A percentile compares a stretch with the other conserved stretches of the same genome.
Conservation (phyloP, 176 grass and related monocot species). For the Phragmites australis region DNA sequence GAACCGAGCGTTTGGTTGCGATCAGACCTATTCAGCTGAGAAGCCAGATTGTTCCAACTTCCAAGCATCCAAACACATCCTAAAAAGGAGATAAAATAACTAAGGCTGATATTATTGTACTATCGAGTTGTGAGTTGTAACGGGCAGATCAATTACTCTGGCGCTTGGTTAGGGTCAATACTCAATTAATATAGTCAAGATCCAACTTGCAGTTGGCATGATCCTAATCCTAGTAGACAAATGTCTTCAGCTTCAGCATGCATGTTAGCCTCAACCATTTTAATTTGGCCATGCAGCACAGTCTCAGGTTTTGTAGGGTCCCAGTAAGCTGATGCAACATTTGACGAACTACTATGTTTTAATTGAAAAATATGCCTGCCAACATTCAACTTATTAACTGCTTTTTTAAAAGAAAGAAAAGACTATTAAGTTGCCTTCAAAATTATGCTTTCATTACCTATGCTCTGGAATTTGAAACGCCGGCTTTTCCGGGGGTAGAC, state of each 20-base stretch:
- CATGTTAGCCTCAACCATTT: not conserved
- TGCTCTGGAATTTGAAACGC: too few relatives aligned
- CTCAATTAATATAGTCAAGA: not conserved
- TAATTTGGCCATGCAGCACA: not conserved
- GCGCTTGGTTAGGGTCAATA: too few relatives aligned
- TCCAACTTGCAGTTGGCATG: conserved; percentile 10
- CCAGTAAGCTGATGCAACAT: not conserved
- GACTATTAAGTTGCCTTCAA: too few relatives aligned
- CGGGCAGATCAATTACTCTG: not conserved
- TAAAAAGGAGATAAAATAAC: too few relatives aligned
- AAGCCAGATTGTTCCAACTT: too few relatives aligned
- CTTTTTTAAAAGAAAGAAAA: too few relatives aligned
- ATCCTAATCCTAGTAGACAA: conserved; percentile 18
- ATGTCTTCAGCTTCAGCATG: conserved; percentile 32
- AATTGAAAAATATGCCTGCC: not conserved
- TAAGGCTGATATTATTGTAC: too few relatives aligned
- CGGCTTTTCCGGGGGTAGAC: too few relatives aligned
- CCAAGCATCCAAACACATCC: too few relatives aligned
- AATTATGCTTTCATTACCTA: too few relatives aligned
- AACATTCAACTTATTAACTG: not conserved
- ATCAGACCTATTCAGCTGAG: too few relatives aligned
- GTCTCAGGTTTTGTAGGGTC: not conserved
- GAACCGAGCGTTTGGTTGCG: too few relatives aligned
- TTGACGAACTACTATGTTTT: not conserved
- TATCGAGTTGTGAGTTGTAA: not conserved